Conservation (phyloP, 805 yeast genomes). For the Hanseniaspora singularis region DNA sequence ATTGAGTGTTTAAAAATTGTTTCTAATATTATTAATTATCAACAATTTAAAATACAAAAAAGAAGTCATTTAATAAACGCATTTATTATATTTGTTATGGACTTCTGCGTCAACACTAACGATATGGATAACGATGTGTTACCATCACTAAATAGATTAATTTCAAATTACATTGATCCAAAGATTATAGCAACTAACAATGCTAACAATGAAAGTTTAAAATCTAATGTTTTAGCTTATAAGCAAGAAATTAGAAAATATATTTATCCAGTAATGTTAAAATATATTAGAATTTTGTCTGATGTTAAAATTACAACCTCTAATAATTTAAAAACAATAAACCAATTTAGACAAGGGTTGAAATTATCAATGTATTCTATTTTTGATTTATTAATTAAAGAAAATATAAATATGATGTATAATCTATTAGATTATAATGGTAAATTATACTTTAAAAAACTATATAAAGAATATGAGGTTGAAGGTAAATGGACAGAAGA, state of each 20-base stretch:
- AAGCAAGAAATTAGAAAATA: constrained; percentile 54
- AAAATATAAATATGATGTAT: constrained; percentile 52
- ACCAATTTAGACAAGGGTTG: constrained; percentile 37
- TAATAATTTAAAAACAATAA: not conserved
- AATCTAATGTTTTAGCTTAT: constrained; percentile 42
- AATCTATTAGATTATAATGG: constrained; percentile 58
- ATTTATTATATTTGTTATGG: constrained; percentile 41
- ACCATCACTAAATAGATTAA: constrained; percentile 44
- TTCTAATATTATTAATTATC: constrained; percentile 52
- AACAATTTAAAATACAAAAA: constrained; percentile 55
- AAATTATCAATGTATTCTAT: constrained; percentile 47
- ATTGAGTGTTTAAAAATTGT: constrained; percentile 28
- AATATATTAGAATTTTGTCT: constrained; percentile 45
- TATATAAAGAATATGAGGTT: constrained; percentile 62
- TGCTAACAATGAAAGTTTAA: constrained; percentile 32
- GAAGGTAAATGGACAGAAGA: constrained; percentile 73
- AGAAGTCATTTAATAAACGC: constrained; percentile 58
- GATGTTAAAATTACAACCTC: constrained; percentile 17
- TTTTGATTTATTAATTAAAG: constrained; percentile 56
- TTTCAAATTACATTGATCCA: constrained; percentile 68
- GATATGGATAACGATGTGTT: too few relatives aligned
- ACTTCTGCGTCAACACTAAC: constrained; percentile 25
- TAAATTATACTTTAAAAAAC: constrained; percentile 48
- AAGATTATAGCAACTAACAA: constrained; percentile 24
- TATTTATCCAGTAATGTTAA: constrained; percentile 42